Conservation (phyloP, 768 basidiomycete species). For the Flagelloscypha sp. region DNA sequence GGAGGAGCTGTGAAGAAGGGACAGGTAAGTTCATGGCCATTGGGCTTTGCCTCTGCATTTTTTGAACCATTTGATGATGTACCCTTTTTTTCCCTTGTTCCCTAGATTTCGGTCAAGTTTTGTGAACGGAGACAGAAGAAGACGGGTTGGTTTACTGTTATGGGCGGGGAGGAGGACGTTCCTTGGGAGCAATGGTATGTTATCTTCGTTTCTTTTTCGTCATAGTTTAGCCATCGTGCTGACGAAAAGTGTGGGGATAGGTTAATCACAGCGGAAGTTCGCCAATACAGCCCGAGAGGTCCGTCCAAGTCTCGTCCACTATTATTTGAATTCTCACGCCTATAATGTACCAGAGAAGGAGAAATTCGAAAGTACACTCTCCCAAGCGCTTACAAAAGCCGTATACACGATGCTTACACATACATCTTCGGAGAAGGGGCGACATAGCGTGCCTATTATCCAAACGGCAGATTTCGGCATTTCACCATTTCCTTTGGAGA, state of each 20-base stretch:
- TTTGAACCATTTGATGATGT: not conserved
- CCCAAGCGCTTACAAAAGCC: slow-evolving; percentile 54
- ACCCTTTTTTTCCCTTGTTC: not conserved
- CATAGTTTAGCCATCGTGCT: too few relatives aligned
- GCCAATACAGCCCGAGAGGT: slow-evolving; percentile 67
- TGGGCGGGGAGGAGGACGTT: slow-evolving; percentile 70
- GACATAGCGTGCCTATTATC: slow-evolving; percentile 69
- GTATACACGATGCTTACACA: slow-evolving; percentile 66
- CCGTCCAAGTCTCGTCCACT: slow-evolving; percentile 3
- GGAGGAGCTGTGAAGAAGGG: slow-evolving; percentile 53
- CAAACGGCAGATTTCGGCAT: slow-evolving; percentile 69
- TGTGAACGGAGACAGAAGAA: slow-evolving; percentile 73
- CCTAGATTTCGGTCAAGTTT: slow-evolving; percentile 63
- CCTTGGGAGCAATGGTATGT: slow-evolving; percentile 81
- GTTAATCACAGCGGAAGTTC: slow-evolving; percentile 73
- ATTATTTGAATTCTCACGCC: not conserved
- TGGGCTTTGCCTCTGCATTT: not conserved
- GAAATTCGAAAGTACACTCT: slow-evolving; percentile 49
- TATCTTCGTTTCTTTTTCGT: not conserved
- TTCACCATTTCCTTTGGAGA: slow-evolving; percentile 73
- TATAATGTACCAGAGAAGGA: slow-evolving; percentile 41
- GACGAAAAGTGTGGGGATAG: too few relatives aligned
- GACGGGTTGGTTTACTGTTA: slow-evolving; percentile 69
- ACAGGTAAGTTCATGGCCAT: slow-evolving; percentile 49
- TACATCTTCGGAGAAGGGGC: slow-evolving; percentile 71